Conservation (phyloP, 805 yeast genomes). For the Zygoascus bituminiphila region DNA sequence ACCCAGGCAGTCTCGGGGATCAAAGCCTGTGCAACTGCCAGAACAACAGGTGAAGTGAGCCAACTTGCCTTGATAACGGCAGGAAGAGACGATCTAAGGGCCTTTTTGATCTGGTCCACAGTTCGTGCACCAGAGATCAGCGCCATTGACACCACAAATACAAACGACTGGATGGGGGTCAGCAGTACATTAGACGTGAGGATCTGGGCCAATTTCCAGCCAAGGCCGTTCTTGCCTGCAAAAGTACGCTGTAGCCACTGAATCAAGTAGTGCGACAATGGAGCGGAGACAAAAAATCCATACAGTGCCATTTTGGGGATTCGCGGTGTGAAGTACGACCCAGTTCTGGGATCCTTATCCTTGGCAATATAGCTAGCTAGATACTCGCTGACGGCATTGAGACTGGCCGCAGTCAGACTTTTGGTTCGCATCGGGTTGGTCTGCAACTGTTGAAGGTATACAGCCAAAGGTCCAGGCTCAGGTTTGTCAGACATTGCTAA, state of each 20-base stretch:
- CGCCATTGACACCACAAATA: constrained; percentile 29
- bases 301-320: constrained; percentile 33
- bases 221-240: constrained; percentile 23
- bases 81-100: constrained; percentile 25
- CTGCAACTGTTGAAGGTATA: constrained; percentile 23
- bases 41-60: constrained; percentile 30
- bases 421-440: constrained; percentile 30
- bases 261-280: constrained; percentile 31
- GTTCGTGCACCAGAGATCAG: constrained; percentile 31
- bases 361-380: constrained; percentile 31
- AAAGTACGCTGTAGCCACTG: constrained; percentile 29
- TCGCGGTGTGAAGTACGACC: constrained; percentile 27
- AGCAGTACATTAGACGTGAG: constrained; percentile 28
- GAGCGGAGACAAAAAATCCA: constrained; percentile 31
- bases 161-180: constrained; percentile 28
- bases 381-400: constrained; percentile 30
- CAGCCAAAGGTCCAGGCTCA: not conserved
- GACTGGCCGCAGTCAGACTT: constrained; percentile 29
- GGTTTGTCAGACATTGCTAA: constrained; percentile 1
- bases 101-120: constrained; percentile 21
- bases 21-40: constrained; percentile 32
- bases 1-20: constrained; percentile 34
- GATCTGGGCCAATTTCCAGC: constrained; percentile 29
- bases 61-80: constrained; percentile 30
- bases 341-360: constrained; percentile 29